phyloP scores from a whole-genome alignment of 2,329 filamentous ascomycete genomes.

The Penicillium sp. region DNA sequence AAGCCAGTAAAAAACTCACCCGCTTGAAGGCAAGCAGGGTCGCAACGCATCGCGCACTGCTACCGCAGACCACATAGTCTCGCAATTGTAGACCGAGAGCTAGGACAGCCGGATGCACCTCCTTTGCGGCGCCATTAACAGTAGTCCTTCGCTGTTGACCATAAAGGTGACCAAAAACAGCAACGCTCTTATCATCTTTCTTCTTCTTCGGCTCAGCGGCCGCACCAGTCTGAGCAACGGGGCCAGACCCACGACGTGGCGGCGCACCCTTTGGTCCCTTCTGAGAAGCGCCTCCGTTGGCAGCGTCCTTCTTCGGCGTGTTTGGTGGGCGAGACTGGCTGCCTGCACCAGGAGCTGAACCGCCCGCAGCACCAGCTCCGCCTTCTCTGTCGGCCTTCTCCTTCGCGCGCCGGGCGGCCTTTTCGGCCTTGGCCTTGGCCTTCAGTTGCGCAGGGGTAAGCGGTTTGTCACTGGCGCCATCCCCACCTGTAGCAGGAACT shows the following conservation, averaged over 20 bases:
- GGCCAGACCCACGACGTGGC: constrained; percentile 40
- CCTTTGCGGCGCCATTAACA: constrained; percentile 65
- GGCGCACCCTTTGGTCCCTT: constrained; percentile 36
- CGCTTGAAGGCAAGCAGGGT: constrained; percentile 89
- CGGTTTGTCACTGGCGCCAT: constrained; percentile 37
- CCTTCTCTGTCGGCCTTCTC: constrained; percentile 62
- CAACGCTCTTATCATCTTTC: constrained; percentile 67
- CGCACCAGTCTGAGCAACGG: constrained; percentile 36
- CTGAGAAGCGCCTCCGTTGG: constrained; percentile 30
- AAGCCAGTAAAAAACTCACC: constrained; percentile 53
- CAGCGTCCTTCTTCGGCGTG: constrained; percentile 37
- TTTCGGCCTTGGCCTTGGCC: constrained; percentile 87
- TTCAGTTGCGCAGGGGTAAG: constrained; percentile 73
- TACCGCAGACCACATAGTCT: constrained; percentile 85
- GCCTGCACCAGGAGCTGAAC: constrained; percentile 42
- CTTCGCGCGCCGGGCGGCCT: constrained; percentile 79
- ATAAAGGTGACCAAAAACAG: constrained; percentile 83
- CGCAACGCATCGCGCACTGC: constrained; percentile 82
- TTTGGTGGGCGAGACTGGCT: constrained; percentile 23
- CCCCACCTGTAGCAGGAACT: constrained; percentile 24
- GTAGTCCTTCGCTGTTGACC: constrained; percentile 72
- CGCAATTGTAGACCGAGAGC: constrained; percentile 88
- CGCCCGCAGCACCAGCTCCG: constrained; percentile 44
- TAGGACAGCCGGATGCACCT: constrained; percentile 84
- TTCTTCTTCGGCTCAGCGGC: constrained; percentile 54